Evolutionary conservation across 352 stramenopile species (phyloP).

Genomic region (Pythium grandisporangium): DNA sequence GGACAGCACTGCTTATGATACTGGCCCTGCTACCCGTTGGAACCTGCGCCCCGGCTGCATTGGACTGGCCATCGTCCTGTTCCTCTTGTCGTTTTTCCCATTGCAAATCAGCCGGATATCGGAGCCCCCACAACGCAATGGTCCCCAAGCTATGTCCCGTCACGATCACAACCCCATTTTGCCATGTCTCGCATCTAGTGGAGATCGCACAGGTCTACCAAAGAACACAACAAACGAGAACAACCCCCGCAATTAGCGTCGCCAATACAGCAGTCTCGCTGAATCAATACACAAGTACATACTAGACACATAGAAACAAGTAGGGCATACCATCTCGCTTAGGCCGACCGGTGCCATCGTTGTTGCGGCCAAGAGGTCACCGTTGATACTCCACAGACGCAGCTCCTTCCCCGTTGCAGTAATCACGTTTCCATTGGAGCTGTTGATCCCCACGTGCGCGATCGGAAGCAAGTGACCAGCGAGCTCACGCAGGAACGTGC

Average conservation of each 20-base stretch:
- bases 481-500: constrained; percentile 48
- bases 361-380: constrained; percentile 54
- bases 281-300: too few relatives aligned
- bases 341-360: constrained; percentile 30
- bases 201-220: constrained; percentile 47
- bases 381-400: constrained; percentile 74
- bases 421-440: constrained; percentile 51
- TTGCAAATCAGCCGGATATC: constrained; percentile 46
- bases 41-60: too few relatives aligned
- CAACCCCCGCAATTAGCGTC: too few relatives aligned
- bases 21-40: too few relatives aligned
- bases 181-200: constrained; percentile 67
- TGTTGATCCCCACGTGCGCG: constrained; percentile 56
- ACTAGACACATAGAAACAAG: too few relatives aligned
- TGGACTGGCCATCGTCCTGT: constrained; percentile 2
- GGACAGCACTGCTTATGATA: too few relatives aligned
- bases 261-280: too few relatives aligned
- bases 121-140: constrained; percentile 60
- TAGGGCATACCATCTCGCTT: constrained; percentile 48
- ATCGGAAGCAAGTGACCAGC: constrained; percentile 34
- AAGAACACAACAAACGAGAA: too few relatives aligned
- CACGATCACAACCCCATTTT: constrained; percentile 50
- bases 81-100: constrained; percentile 9
- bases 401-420: constrained; percentile 39
- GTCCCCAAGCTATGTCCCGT: constrained; percentile 66